phyloP scores from a whole-genome alignment of 306 rosid genomes.

The Senna siamea region DNA sequence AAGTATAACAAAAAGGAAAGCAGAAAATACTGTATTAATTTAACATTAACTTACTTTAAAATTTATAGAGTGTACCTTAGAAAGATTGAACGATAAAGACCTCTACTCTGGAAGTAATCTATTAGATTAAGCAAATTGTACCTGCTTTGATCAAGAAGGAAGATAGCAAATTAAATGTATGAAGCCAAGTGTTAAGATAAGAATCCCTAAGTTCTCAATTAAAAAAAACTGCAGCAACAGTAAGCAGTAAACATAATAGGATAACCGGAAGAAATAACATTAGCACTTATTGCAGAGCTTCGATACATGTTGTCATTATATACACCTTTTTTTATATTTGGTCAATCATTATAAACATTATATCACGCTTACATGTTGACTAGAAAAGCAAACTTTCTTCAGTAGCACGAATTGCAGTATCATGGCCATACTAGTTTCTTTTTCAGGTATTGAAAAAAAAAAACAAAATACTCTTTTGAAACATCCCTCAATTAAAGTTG shows the following conservation, averaged over 20 bases:
- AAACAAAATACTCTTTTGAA: background rate
- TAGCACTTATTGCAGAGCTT: background rate
- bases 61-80: constrained; percentile 53
- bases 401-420: background rate
- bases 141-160: constrained; percentile 59
- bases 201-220: constrained; percentile 9
- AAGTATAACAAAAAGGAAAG: constrained; percentile 30
- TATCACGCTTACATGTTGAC: constrained; percentile 4
- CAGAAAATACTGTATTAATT: constrained; percentile 21
- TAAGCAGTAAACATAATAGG: constrained; percentile 25
- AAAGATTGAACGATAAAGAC: constrained; percentile 84
- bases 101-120: constrained; percentile 81
- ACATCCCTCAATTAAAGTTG: background rate
- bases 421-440: background rate
- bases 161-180: constrained; percentile 20
- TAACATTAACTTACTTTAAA: constrained; percentile 22
- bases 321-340: no score
- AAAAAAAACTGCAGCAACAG: constrained; percentile 21
- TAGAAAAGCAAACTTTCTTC: background rate
- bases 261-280: constrained; percentile 10
- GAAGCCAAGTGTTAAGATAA: constrained; percentile 7
- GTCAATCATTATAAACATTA: no score
- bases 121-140: constrained; percentile 74
- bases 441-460: background rate
- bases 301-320: background rate